Evolutionary conservation across 2,329 filamentous ascomycete species (phyloP), one percentile per base, ranked within the genome.

Genomic region (Albophoma yamanashiensis): DNA sequence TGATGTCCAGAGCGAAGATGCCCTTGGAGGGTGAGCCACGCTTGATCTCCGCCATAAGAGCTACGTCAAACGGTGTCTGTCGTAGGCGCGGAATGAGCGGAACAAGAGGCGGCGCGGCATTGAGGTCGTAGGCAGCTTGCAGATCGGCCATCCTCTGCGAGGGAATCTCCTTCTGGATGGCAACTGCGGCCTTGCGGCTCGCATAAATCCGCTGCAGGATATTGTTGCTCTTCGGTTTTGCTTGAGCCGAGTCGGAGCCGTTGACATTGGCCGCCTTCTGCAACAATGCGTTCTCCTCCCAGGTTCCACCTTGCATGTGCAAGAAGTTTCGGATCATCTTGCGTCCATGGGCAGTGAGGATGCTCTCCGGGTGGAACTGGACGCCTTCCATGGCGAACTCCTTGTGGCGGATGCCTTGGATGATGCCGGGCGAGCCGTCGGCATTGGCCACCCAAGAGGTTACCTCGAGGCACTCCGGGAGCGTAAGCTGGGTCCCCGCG

Each of bases 301-400:
- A 99, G 56, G 92, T 97, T 31, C 94, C 94, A 25, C 91, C 90
- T 67, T 88, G 89, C 82, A 96, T 87, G 61, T 81, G 82, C 62
- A 99, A 76, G 73, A 99, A 99, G 74, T 97, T 99, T 70, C 86
- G 87, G 71, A 99, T 84, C 90, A 99, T 97, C 42, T 83, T 76
- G 42, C 92, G 87, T 4, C 95, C 94, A 61, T 94, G 86, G 55
- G 89, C 91, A 0, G 93, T 97, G 58, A 99, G 78, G 61, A 99
- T 99, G 72, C 93, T 97, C 75, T 99, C 94, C 0, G 94, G 94
- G 67, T 99, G 94, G 68, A 97, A 99, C 71, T 99, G 94, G 20
- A 99, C 94, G 47, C 92, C 94, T 73, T 99, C 94, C n/a, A 97
- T 82, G 1, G 90, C 83, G 68, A 88, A 89, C 69, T 94, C 84